phyloP scores from a whole-genome alignment of 495 filamentous ascomycete species.

The Aspergillus sparsus region DNA sequence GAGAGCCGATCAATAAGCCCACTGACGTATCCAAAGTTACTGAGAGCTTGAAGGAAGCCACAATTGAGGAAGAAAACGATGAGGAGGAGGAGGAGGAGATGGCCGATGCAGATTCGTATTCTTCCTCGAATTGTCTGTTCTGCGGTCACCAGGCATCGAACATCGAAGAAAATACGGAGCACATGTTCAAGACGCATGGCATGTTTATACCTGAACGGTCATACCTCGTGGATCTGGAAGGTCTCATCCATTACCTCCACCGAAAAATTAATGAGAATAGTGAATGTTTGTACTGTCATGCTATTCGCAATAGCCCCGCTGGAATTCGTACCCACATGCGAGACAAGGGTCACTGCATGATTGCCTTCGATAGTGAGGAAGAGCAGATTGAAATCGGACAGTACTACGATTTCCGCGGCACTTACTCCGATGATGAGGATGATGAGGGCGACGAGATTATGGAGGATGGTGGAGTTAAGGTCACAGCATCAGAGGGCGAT shows the following conservation, averaged over 20 bases:
- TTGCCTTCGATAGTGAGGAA: slow-evolving; percentile 84
- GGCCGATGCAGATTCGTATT: slow-evolving; percentile 33
- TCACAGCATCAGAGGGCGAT: slow-evolving; percentile 32
- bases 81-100: slow-evolving; percentile 39
- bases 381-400: slow-evolving; percentile 96
- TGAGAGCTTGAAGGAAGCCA: slow-evolving; percentile 71
- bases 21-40: slow-evolving; percentile 80
- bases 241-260: slow-evolving; percentile 73
- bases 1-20: slow-evolving; percentile 66
- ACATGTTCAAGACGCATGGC: slow-evolving; percentile 92
- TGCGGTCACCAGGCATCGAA: slow-evolving; percentile 79
- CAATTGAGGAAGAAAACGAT: slow-evolving; percentile 66
- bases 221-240: slow-evolving; percentile 78
- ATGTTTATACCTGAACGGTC: slow-evolving; percentile 91
- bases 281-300: slow-evolving; percentile 83
- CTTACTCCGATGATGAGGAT: slow-evolving; percentile 76
- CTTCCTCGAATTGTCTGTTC: slow-evolving; percentile 78
- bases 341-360: slow-evolving; percentile 94
- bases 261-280: slow-evolving; percentile 74
- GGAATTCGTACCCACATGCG: slow-evolving; percentile 94
- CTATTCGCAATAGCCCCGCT: slow-evolving; percentile 66
- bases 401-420: slow-evolving; percentile 94
- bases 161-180: slow-evolving; percentile 69
- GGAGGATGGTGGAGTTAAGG: slow-evolving; percentile 43
- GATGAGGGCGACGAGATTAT: slow-evolving; percentile 27